These are phyloP conservation scores for Xylaria bambusicola DNA, from an alignment of 495 filamentous ascomycete species.

Conservation along the genomic window DNA sequence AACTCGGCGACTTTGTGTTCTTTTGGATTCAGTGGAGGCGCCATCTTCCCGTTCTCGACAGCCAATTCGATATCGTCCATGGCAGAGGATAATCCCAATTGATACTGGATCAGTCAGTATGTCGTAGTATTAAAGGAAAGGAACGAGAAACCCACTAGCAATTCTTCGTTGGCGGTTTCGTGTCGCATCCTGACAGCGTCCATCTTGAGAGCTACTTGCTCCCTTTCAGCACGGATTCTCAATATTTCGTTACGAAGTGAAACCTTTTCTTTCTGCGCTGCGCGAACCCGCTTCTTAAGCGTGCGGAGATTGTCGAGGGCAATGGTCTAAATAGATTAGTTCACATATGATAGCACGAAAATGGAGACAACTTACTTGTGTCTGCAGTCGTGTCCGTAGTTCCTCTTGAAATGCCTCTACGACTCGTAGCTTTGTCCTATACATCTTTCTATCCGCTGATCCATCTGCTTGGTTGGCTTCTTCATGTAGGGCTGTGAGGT, in stretches of 20 bases:
- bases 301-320: conserved; percentile 66
- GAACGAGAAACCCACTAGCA: conserved; percentile 38
- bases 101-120: conserved; percentile 37
- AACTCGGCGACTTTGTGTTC: conserved; percentile 44
- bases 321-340: conserved; percentile 45
- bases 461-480: conserved; percentile 41
- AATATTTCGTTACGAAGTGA: conserved; percentile 65
- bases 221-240: conserved; percentile 62
- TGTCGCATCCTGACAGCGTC: conserved; percentile 68
- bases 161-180: conserved; percentile 48
- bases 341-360: neutral
- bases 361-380: conserved; percentile 46
- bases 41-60: conserved; percentile 47
- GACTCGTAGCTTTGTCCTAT: conserved; percentile 60
- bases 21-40: conserved; percentile 37
- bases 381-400: conserved; percentile 63
- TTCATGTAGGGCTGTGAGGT: conserved; percentile 47
- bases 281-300: conserved; percentile 62
- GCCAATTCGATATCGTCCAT: conserved; percentile 60
- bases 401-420: conserved; percentile 71
- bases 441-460: conserved; percentile 49
- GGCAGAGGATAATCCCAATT: conserved; percentile 49
- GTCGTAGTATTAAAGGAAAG: neutral
- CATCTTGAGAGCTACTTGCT: conserved; percentile 67
- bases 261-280: conserved; percentile 65